Percentiles rank a stretch among this genome's conserved stretches.
Conservation (phyloP, 208 protist species). For the Endotrypanum monterogeii region DNA sequence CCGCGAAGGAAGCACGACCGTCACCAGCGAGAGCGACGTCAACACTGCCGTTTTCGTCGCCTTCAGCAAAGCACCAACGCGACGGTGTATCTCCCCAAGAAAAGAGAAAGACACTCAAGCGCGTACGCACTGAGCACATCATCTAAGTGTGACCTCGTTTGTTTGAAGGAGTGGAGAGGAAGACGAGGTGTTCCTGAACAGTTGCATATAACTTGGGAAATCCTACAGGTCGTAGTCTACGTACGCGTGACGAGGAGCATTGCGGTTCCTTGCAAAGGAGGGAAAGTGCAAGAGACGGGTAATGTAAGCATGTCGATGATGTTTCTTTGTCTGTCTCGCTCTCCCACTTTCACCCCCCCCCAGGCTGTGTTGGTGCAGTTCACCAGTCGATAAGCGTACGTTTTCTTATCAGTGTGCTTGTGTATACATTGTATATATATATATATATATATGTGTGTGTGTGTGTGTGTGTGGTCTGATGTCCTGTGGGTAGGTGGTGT, state of each 20-base stretch:
- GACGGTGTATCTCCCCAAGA: not conserved
- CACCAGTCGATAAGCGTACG: not conserved
- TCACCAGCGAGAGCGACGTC: not conserved
- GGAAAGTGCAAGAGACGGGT: not conserved
- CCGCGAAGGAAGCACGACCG: not conserved
- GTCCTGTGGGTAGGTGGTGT: too few relatives aligned
- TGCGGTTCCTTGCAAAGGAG: not conserved
- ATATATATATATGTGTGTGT: not conserved
- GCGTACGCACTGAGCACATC: not conserved
- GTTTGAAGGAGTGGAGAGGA: not conserved
- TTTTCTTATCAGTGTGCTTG: not conserved
- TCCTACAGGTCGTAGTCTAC: not conserved
- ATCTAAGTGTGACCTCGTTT: not conserved
- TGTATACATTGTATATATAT: not conserved
- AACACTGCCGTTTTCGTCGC: not conserved
- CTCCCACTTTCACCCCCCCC: not conserved
- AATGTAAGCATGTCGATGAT: not conserved
- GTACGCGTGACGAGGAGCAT: not conserved
- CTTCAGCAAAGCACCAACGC: not conserved
- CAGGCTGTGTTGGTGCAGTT: not conserved
- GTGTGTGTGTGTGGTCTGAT: not conserved
- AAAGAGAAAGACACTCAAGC: not conserved
- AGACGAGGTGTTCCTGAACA: not conserved
- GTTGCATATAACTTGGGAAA: not conserved
- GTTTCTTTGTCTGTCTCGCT: not conserved